phyloP scores from a whole-genome alignment of 2,329 filamentous ascomycete species.

The Huntiella omanensis region DNA sequence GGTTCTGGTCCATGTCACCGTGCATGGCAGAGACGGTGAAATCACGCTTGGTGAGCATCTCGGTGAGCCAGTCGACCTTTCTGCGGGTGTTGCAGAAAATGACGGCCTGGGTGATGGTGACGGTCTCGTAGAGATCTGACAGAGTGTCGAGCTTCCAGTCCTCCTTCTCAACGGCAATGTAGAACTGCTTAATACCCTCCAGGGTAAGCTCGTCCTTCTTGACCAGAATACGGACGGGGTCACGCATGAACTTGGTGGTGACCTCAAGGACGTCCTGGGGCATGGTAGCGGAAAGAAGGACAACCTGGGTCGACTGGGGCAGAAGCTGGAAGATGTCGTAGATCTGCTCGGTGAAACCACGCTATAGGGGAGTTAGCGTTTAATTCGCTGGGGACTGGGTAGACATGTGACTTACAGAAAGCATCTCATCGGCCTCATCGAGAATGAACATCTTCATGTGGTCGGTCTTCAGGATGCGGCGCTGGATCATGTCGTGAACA shows the following conservation, averaged over 20 bases:
- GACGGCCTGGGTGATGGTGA: constrained; percentile 98
- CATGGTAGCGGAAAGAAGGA: constrained; percentile 95
- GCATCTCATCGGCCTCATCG: constrained; percentile 98
- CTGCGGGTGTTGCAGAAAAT: constrained; percentile 99
- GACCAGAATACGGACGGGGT: constrained; percentile 95
- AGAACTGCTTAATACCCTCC: constrained; percentile 99
- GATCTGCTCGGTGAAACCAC: constrained; percentile 99
- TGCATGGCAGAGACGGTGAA: constrained; percentile 99
- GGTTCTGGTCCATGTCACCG: constrained; percentile 95
- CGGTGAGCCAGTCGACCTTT: constrained; percentile 99
- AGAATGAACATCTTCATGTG: constrained; percentile 99
- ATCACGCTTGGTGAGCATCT: constrained; percentile 95
- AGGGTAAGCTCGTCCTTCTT: constrained; percentile 99
- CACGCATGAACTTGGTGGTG: constrained; percentile 99
- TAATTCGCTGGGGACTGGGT: constrained; percentile 12
- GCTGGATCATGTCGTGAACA: constrained; percentile 99
- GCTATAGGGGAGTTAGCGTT: constrained; percentile 30
- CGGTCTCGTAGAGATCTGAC: constrained; percentile 95
- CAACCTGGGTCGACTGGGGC: constrained; percentile 93
- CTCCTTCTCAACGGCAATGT: constrained; percentile 99
- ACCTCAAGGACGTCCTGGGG: constrained; percentile 98
- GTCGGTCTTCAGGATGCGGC: constrained; percentile 90
- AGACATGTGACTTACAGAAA: constrained; percentile 44
- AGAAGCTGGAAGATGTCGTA: constrained; percentile 99
- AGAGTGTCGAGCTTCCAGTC: constrained; percentile 99